Conservation (phyloP, 352 stramenopile species). For the Globisporangium rhizosaccharum region DNA sequence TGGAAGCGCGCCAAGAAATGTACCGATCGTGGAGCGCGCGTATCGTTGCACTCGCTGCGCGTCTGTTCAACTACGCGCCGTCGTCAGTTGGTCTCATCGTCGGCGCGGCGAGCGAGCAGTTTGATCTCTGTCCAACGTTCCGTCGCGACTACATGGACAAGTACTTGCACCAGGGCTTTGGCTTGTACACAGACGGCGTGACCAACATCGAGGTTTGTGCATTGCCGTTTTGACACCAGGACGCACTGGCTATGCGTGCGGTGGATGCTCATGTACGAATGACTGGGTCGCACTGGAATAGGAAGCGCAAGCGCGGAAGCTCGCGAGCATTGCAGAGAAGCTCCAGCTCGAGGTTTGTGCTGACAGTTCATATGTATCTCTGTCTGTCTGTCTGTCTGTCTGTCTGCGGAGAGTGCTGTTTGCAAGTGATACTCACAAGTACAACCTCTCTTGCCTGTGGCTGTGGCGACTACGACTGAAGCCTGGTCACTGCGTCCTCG, state of each 20-base stretch:
- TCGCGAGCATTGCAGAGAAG: conserved; percentile 52
- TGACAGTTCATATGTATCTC: neutral
- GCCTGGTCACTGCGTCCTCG: conserved; percentile 58
- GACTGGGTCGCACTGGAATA: conserved; percentile 5
- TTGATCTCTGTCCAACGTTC: conserved; percentile 68
- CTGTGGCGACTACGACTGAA: conserved; percentile 9
- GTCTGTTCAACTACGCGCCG: conserved; percentile 73
- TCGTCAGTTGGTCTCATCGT: conserved; percentile 67
- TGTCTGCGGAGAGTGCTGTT: neutral
- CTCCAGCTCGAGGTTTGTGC: conserved; percentile 48
- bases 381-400: neutral
- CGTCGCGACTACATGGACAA: conserved; percentile 67
- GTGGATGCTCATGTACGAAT: neutral
- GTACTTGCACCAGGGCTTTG: conserved; percentile 75
- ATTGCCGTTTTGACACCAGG: no score
- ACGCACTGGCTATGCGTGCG: neutral
- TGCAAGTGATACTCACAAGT: neutral
- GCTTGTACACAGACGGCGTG: conserved; percentile 53
- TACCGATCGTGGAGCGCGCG: conserved; percentile 82
- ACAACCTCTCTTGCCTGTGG: no score
- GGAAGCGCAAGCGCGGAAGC: conserved; percentile 64
- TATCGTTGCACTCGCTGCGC: conserved; percentile 61
- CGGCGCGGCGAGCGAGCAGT: conserved; percentile 63
- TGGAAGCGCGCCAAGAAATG: conserved; percentile 79
- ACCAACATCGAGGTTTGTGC: conserved; percentile 29